Evolutionary conservation across 805 yeast genomes (phyloP).

Genomic region (Pichia gijzeniarum): DNA sequence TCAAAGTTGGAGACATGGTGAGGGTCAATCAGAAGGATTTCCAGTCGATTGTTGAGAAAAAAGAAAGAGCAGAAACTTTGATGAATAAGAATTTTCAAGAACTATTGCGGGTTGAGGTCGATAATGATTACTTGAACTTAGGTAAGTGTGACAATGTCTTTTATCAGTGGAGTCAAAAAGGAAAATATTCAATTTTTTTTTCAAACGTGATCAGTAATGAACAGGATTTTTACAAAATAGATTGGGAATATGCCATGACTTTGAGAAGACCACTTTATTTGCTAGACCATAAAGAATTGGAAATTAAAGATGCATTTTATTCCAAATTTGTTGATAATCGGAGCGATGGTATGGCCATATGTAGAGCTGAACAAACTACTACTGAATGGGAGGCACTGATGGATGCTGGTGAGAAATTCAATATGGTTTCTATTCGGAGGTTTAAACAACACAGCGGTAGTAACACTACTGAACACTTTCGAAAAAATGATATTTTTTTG

Average conservation of each 20-base stretch:
- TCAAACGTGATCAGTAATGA: slow-evolving; percentile 36
- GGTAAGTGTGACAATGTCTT: slow-evolving; percentile 13
- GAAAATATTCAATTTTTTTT: neutral
- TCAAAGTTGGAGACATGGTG: neutral
- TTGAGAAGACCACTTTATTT: slow-evolving; percentile 38
- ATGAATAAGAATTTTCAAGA: neutral
- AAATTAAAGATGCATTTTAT: slow-evolving; percentile 30
- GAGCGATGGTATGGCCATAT: neutral
- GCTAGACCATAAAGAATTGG: slow-evolving; percentile 16
- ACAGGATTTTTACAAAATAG: slow-evolving; percentile 38
- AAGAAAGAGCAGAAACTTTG: neutral
- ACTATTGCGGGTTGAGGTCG: neutral
- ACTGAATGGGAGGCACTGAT: slow-evolving; percentile 13
- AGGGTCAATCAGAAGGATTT: neutral
- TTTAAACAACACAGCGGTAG: neutral
- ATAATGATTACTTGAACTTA: slow-evolving; percentile 18
- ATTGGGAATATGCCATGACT: slow-evolving; percentile 34
- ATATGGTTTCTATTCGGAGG: slow-evolving; percentile 4
- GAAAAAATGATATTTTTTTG: slow-evolving; percentile 33
- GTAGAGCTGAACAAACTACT: slow-evolving; percentile 5
- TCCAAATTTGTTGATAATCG: slow-evolving; percentile 21
- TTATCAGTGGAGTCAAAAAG: neutral
- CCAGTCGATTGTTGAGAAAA: neutral
- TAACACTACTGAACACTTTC: neutral
- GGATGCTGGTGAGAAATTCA: slow-evolving; percentile 2